phyloP scores from a whole-genome alignment of 2,329 filamentous ascomycete species.

The Microsporum audouinii region DNA sequence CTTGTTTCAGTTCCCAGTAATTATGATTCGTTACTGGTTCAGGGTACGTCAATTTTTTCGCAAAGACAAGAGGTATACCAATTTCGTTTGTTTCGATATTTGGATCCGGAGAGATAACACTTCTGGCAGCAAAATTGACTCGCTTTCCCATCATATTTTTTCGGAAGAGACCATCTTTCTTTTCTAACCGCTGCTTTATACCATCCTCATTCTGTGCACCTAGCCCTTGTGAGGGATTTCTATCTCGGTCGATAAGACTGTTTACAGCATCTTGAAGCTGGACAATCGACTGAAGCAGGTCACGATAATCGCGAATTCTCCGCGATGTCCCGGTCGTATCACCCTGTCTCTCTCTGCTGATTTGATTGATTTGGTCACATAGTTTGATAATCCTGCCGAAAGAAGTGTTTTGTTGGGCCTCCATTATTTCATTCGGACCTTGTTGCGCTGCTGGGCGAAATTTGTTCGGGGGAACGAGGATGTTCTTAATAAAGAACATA shows the following conservation, averaged over 20 bases:
- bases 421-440: slow-evolving; percentile 68
- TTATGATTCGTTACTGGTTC: slow-evolving; percentile 97
- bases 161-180: slow-evolving; percentile 95
- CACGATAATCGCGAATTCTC: slow-evolving; percentile 53
- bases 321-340: slow-evolving; percentile 33
- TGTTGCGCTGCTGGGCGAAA: slow-evolving; percentile 79
- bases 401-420: slow-evolving; percentile 75
- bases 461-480: slow-evolving; percentile 84
- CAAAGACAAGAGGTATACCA: slow-evolving; percentile 95
- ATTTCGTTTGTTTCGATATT: slow-evolving; percentile 99
- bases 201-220: slow-evolving; percentile 75
- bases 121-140: slow-evolving; percentile 94
- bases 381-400: slow-evolving; percentile 75
- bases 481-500: slow-evolving; percentile 84
- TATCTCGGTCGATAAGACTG: slow-evolving; percentile 78
- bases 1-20: slow-evolving; percentile 88
- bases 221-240: slow-evolving; percentile 68
- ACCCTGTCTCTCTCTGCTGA: slow-evolving; percentile 56
- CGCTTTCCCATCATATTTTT: slow-evolving; percentile 99
- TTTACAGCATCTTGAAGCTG: slow-evolving; percentile 83
- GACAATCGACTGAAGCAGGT: slow-evolving; percentile 71
- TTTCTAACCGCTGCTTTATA: slow-evolving; percentile 95
- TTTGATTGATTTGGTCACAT: slow-evolving; percentile 61
- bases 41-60: slow-evolving; percentile 87
- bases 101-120: slow-evolving; percentile 94